phyloP scores from a whole-genome alignment of 805 yeast genomes.

The Saturnispora quitensis region DNA sequence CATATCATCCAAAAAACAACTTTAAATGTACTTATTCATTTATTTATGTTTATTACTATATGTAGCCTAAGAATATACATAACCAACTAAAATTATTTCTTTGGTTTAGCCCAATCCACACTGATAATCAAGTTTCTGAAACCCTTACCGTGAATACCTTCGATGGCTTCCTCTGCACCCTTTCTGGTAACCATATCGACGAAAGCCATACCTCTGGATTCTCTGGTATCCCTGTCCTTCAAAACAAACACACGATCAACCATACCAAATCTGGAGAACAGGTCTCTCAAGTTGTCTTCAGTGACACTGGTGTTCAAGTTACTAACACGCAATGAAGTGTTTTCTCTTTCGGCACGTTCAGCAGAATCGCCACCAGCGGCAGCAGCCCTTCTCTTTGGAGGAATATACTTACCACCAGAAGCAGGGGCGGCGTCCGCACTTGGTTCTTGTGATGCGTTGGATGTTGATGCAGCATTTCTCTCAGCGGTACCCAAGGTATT shows the following conservation, averaged over 20 bases:
- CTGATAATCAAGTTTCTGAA: constrained; percentile 77
- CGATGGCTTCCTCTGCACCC: constrained; percentile 71
- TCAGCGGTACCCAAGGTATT: constrained; percentile 56
- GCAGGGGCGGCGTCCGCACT: constrained; percentile 10
- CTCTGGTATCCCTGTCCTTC: constrained; percentile 87
- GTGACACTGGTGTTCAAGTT: constrained; percentile 80
- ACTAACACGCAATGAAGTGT: constrained; percentile 81
- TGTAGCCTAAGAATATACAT: neutral
- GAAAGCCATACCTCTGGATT: constrained; percentile 92
- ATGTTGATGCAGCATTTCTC: constrained; percentile 1
- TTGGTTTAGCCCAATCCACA: constrained; percentile 51
- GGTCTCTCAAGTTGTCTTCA: constrained; percentile 72
- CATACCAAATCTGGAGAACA: constrained; percentile 58
- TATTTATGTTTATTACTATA: neutral
- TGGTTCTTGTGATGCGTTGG: constrained; percentile 8
- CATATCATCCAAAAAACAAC: neutral
- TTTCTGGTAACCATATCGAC: constrained; percentile 65
- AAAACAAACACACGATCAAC: constrained; percentile 73
- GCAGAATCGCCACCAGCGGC: constrained; percentile 26
- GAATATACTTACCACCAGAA: constrained; percentile 37
- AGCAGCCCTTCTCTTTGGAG: constrained; percentile 47
- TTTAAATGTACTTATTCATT: neutral
- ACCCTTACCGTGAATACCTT: constrained; percentile 79
- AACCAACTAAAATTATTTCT: constrained; percentile 8
- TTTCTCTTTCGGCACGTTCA: constrained; percentile 52